These are phyloP conservation scores for Colletotrichum sp. DNA, from an alignment of 2,329 filamentous ascomycete species.

Conservation along the genomic window DNA sequence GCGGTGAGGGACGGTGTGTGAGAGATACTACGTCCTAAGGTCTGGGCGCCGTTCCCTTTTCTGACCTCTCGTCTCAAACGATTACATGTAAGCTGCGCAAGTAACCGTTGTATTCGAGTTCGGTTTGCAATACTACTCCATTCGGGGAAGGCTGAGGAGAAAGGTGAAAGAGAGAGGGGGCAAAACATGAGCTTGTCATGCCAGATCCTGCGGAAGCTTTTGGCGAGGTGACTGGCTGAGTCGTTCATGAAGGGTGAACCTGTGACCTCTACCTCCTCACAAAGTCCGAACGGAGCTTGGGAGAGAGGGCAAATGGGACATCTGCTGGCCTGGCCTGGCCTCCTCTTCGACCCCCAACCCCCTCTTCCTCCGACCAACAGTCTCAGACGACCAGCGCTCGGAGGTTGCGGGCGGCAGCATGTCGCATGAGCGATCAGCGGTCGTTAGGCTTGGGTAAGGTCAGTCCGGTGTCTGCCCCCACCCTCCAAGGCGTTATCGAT, in stretches of 20 bases:
- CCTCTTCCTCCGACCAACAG: not conserved
- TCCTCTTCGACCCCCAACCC: not conserved
- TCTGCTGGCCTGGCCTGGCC: not conserved
- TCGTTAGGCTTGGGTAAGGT: not conserved
- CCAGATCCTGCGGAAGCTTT: not conserved
- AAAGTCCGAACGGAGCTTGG: not conserved
- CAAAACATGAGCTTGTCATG: not conserved
- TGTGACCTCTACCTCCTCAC: not conserved
- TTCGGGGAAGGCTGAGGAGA: not conserved
- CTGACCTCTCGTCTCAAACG: not conserved
- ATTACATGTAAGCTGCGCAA: not conserved
- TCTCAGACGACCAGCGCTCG: not conserved
- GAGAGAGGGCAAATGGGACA: not conserved
- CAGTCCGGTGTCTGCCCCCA: not conserved
- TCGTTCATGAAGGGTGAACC: not conserved
- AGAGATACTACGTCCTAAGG: not conserved
- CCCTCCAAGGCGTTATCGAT: not conserved
- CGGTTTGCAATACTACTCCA: not conserved
- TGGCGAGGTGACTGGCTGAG: not conserved
- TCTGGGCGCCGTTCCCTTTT: not conserved
- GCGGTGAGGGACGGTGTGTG: constrained; percentile 6
- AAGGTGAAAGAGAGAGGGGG: not conserved
- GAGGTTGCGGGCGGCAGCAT: not conserved
- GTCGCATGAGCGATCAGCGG: constrained; percentile 4
- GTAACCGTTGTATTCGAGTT: not conserved